Base-by-base conservation (phyloP, 352 stramenopile genomes). In the Thalassiosira hispida region DNA sequence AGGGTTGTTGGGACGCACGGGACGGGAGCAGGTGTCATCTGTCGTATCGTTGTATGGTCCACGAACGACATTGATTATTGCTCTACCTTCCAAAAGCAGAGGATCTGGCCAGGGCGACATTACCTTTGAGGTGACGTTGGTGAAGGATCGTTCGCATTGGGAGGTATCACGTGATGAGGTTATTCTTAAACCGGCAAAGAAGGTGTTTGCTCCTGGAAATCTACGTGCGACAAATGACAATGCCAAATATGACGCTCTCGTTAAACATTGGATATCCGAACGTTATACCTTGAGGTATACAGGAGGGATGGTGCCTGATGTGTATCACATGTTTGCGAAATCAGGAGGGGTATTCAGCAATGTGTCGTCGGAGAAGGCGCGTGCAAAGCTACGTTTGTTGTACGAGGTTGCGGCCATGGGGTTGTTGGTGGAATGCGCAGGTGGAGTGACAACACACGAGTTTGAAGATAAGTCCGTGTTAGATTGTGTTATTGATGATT, bases 241-340 rank as follows among this genome's bases (percentile, higher is more conserved):
- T 75, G 18, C 68, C 35, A 61, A 77, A 29, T 95, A 95, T 74
- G 77, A 87, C 40, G 68, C 59, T 11, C 66, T 95, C 3, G 81
- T 95, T 12, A 69, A 92, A 49, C 75, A 93, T 81, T 95, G 89
- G 89, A 92, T 92, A 9, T 51, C 56, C 16, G 69, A 89, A 46
- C 81, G 88, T 44, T 95, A 95, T 62, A 92, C 85, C 33, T 64
- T 95, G n/a, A 79, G 91, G 23, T 95, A 95, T 75, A 88, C 80
- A 25, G 91, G 91, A 47, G 91, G 91, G 12, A 91, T 95, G 87
- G 91, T 95, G 11, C 91, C 91, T 16, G 91, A 95, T 84, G 86
- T 95, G n/a, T 94, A 94, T 82, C 88, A 95, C 77, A 93, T 94
- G 23, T 82, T 94, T 53, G 83, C 84, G 27, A 95, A 95, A 64